Conservation (phyloP, 176 grass and related monocot genomes). For the Echinochloa phyllopogon region DNA sequence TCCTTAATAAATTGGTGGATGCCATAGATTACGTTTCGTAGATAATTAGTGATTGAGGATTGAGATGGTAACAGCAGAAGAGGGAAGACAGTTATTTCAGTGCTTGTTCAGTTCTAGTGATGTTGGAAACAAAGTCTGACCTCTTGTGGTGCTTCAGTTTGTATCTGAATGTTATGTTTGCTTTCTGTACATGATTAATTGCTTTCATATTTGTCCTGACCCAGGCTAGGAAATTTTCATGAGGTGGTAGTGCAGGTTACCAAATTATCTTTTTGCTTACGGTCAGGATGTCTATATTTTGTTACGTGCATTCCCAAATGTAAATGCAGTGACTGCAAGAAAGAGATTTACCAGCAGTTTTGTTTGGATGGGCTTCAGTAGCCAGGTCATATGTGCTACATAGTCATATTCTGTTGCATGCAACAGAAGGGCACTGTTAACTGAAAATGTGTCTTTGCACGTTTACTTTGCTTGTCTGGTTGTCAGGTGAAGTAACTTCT, state of each 20-base stretch:
- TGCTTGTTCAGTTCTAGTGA: conserved; percentile 7
- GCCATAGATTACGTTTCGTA: not conserved
- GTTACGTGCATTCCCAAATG: not conserved
- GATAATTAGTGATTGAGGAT: conserved; percentile 8
- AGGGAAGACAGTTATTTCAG: not conserved
- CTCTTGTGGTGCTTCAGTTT: conserved; percentile 13
- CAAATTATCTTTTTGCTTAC: not conserved
- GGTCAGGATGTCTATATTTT: not conserved
- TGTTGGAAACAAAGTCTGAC: conserved; percentile 21
- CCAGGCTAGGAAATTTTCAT: not conserved
- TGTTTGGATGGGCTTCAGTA: not conserved
- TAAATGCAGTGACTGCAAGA: not conserved
- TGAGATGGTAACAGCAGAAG: not conserved
- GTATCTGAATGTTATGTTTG: not conserved
- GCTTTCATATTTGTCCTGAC: not conserved
- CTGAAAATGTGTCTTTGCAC: not conserved
- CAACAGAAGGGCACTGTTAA: not conserved
- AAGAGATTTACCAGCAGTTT: not conserved
- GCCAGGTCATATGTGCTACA: not conserved
- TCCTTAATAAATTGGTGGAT: conserved; percentile 27
- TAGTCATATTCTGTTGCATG: not conserved
- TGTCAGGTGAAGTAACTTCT: not conserved
- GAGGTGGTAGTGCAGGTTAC: not conserved
- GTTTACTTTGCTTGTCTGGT: not conserved
- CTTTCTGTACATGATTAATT: not conserved